Conservation (phyloP, 2,329 filamentous ascomycete species). For the Acrocalymma vagum region DNA sequence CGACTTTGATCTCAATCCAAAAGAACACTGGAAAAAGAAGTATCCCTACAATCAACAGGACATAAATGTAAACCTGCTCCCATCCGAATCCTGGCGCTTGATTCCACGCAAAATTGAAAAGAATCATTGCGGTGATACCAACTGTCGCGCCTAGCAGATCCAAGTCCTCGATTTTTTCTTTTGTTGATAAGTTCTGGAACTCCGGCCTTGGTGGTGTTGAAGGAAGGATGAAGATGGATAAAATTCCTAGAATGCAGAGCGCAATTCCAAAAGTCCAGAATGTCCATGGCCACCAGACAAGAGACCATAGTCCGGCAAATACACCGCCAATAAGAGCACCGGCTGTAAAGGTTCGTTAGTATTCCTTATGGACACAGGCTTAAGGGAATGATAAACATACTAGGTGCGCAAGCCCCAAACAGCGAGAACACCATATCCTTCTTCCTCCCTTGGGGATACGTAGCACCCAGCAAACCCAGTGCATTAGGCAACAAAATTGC, state of each 20-base stretch:
- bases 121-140: slow-evolving; percentile 62
- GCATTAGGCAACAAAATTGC: slow-evolving; percentile 71
- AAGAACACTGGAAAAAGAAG: slow-evolving; percentile 65
- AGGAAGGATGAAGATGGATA: slow-evolving; percentile 53
- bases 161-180: slow-evolving; percentile 42
- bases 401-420: slow-evolving; percentile 60
- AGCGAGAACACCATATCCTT: slow-evolving; percentile 68
- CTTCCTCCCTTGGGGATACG: slow-evolving; percentile 64
- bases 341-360: slow-evolving; percentile 24
- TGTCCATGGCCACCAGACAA: slow-evolving; percentile 63
- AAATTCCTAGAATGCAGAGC: slow-evolving; percentile 45
- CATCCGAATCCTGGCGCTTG: slow-evolving; percentile 69
- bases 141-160: slow-evolving; percentile 56
- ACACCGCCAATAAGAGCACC: slow-evolving; percentile 52
- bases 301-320: slow-evolving; percentile 51
- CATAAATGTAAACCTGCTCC: slow-evolving; percentile 64
- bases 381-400: slow-evolving; percentile 18
- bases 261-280: slow-evolving; percentile 57
- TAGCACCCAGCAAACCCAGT: slow-evolving; percentile 67
- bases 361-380: neutral
- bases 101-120: slow-evolving; percentile 75
- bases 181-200: slow-evolving; percentile 14
- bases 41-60: slow-evolving; percentile 65
- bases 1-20: slow-evolving; percentile 56
- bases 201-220: slow-evolving; percentile 26